Conservation (phyloP, 2,329 filamentous ascomycete species). For the Thielaviopsis ethacetica region DNA sequence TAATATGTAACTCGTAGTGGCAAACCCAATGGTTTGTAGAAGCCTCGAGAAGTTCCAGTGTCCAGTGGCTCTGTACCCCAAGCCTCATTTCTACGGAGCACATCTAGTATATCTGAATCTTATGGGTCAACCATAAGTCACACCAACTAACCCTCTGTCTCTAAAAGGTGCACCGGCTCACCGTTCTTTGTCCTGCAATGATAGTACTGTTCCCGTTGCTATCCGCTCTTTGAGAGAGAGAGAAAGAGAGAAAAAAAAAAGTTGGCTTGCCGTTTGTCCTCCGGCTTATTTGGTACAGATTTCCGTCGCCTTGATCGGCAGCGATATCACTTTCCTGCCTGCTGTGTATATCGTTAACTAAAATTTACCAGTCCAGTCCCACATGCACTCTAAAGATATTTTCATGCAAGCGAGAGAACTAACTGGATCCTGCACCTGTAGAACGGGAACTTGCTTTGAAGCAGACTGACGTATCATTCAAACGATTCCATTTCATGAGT, state of each 20-base stretch:
- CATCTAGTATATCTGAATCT: not conserved
- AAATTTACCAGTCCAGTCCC: no score
- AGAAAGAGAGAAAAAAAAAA: no score
- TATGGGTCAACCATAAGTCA: not conserved
- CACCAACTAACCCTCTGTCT: not conserved
- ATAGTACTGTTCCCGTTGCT: no score
- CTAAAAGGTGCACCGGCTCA: not conserved
- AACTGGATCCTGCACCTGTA: not conserved
- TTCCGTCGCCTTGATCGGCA: no score
- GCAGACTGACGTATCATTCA: not conserved
- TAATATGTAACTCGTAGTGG: not conserved
- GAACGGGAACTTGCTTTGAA: not conserved
- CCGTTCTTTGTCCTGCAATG: not conserved
- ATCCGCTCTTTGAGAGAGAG: no score
- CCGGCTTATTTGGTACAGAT: no score
- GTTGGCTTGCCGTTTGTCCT: no score
- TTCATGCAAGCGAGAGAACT: not conserved
- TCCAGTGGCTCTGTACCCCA: no score
- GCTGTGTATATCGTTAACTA: no score
- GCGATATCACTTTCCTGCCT: no score
- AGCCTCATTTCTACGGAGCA: no score
- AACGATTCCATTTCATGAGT: not conserved
- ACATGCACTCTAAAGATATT: not conserved
- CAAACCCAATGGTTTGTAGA: not conserved
- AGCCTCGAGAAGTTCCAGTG: not conserved